A percentile compares a stretch with the other conserved stretches of the same genome.
Evolutionary conservation across 805 yeast genomes (phyloP).

Genomic region (Candida ipomoeae): DNA sequence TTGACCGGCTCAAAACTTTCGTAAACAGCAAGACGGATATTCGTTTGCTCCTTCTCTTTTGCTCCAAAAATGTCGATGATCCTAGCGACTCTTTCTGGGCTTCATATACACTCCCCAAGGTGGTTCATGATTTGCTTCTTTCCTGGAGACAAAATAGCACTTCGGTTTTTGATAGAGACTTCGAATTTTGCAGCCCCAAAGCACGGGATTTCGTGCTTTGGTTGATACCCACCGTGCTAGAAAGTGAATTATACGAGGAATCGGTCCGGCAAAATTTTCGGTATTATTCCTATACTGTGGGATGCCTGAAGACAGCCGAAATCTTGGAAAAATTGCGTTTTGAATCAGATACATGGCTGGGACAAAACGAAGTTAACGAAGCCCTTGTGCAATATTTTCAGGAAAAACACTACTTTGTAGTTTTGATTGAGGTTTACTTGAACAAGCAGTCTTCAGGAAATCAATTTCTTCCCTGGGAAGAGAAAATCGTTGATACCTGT

Average conservation of each 20-base stretch:
- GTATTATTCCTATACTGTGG: conserved; percentile 5
- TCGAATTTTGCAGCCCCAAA: neutral
- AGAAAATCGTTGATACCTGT: conserved; percentile 8
- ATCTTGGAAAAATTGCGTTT: conserved; percentile 3
- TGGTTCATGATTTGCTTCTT: neutral
- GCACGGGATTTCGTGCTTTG: conserved; percentile 6
- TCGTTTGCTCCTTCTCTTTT: conserved; percentile 10
- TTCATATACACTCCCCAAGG: neutral
- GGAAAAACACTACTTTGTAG: neutral
- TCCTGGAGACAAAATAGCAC: neutral
- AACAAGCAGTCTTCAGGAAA: conserved; percentile 10
- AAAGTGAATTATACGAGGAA: neutral
- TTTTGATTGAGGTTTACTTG: conserved; percentile 7
- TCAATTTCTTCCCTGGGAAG: conserved; percentile 6
- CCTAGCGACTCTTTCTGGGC: conserved; percentile 7
- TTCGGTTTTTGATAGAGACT: neutral
- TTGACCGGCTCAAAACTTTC: neutral
- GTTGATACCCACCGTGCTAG: conserved; percentile 8
- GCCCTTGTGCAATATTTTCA: conserved; percentile 13
- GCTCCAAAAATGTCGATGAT: neutral
- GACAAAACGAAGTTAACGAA: conserved; percentile 9
- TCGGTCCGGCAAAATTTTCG: conserved; percentile 5
- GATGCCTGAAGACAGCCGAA: neutral
- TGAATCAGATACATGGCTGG: conserved; percentile 12
- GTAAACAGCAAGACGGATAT: conserved; percentile 7